These are phyloP conservation scores for Harrya chromipes DNA, from an alignment of 768 basidiomycete species.

Conservation along the genomic window DNA sequence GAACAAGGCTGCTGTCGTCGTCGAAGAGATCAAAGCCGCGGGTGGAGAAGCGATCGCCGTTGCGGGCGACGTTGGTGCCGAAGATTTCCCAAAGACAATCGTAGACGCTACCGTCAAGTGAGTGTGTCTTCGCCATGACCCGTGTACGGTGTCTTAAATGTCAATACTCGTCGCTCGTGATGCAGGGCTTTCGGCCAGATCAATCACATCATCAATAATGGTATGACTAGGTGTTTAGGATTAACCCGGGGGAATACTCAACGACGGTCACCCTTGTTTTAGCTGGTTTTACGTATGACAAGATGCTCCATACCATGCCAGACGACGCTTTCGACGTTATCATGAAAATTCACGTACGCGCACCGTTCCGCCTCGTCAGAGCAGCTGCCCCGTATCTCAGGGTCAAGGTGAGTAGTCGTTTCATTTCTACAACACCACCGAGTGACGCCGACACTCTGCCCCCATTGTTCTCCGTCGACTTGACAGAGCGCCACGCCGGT, in stretches of 20 bases:
- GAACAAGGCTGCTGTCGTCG: conserved; percentile 61
- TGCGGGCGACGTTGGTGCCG: conserved; percentile 76
- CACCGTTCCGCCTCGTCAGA: conserved; percentile 81
- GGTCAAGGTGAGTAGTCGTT: conserved; percentile 47
- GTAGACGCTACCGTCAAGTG: conserved; percentile 74
- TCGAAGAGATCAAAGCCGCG: conserved; percentile 64
- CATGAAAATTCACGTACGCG: conserved; percentile 79
- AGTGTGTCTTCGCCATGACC: conserved; percentile 33
- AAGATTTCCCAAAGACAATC: conserved; percentile 78
- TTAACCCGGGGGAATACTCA: neutral
- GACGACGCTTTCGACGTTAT: conserved; percentile 83
- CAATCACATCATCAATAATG: conserved; percentile 86
- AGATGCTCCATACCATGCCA: conserved; percentile 84
- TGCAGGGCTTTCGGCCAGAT: conserved; percentile 75
- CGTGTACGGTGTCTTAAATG: neutral
- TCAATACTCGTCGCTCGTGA: neutral
- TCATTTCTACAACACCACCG: neutral
- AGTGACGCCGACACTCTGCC: neutral
- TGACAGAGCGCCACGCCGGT: conserved; percentile 51
- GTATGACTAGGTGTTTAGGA: conserved; percentile 27
- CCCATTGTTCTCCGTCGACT: neutral
- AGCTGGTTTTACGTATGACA: conserved; percentile 81
- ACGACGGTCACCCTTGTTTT: neutral
- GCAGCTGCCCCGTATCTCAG: conserved; percentile 86
- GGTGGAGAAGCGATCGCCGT: conserved; percentile 77